These are phyloP conservation scores for Termitomyces sp. DNA, from an alignment of 768 basidiomycete genomes.

Conservation along the genomic window DNA sequence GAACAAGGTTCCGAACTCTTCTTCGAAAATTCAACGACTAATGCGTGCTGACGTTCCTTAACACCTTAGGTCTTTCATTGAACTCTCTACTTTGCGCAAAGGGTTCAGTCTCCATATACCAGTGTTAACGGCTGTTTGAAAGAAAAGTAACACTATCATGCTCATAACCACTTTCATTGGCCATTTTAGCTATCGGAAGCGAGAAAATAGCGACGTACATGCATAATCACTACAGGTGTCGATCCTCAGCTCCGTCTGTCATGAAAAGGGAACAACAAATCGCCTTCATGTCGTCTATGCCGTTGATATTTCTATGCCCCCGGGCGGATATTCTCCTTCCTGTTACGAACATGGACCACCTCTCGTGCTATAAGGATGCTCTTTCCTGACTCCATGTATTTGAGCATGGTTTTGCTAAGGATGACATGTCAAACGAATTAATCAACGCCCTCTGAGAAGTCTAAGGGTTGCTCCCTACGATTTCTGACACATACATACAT, in stretches of 20 bases:
- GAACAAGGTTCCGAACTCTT: no score
- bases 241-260: background rate
- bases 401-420: background rate
- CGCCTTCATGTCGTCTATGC: background rate
- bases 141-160: background rate
- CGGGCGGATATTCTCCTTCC: background rate
- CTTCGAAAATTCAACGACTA: background rate
- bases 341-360: background rate
- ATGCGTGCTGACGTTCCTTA: background rate
- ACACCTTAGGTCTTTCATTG: background rate
- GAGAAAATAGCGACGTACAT: background rate
- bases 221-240: background rate
- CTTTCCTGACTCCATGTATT: background rate
- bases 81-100: background rate
- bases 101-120: background rate
- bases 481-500: background rate
- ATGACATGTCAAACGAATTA: background rate
- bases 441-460: background rate
- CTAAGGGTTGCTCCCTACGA: background rate
- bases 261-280: background rate
- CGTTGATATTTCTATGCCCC: background rate
- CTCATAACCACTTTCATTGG: background rate
- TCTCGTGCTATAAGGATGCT: background rate
- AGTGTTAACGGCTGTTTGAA: background rate
- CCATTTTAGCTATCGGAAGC: background rate